Base-by-base conservation (phyloP, 306 rosid genomes). In the Vigna unguiculata region DNA sequence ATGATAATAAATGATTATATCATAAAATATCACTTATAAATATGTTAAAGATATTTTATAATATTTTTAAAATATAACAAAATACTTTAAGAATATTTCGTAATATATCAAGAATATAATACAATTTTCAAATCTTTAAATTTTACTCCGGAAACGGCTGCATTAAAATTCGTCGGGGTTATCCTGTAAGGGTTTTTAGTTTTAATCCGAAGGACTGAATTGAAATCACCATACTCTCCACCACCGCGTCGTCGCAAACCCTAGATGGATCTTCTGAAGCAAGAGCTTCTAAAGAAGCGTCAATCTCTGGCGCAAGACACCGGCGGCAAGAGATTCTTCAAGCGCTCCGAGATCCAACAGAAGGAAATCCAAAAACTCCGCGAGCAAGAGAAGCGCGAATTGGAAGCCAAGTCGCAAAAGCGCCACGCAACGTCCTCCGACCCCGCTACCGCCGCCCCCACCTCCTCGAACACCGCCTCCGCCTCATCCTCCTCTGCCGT, bases 331-430 rank as follows among this genome's bases (percentile, higher is more conserved):
- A 84, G 86, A n/a, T 11, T 82, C 73, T 91, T 96, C 87, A 96
- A 96, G 86, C 98, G 98, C 64, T 93, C 97, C 48, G 99, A 96
- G 79, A 89, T 92, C 75, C 97, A 96, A 41, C 89, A 89, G 82
- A 96, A 88, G 68, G 84, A 81, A 73, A 89, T 92, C 78, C 98
- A 96, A 60, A 90, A 88, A 85, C 93, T 92, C 36, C 98, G 96
- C 9, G 98, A 96, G 52, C 85, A 92, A 82, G 99, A 96, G 85
- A 91, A 88, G 78, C 91, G 93, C 66, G 94, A 96, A 71, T 69
- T 91, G n/a, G 97, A 96, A 79, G 91, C 94, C 79, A 96, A 96
- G 64, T 75, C 93, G 15, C 82, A 76, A 25, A 79, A 79, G 20
- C 97, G 97, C 67, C 87, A 86, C 25, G 25, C 88, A 41, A 3